Percentiles rank a stretch among this genome's conserved stretches.
phyloP scores from a whole-genome alignment of 176 grass and related monocot genomes.

The Cymbopogon citratus region DNA sequence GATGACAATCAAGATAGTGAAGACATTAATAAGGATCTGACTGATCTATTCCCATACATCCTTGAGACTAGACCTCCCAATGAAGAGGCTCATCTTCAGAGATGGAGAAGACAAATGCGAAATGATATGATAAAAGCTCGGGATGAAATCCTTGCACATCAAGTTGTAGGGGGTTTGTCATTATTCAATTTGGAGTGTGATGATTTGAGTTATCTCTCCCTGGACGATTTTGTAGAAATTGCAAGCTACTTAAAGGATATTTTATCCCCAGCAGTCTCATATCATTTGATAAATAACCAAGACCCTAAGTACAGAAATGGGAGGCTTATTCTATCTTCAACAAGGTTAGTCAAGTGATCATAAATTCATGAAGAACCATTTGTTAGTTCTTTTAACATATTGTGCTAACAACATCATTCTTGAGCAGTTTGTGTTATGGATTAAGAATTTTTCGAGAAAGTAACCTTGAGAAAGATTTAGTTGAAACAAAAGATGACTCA shows the following conservation, averaged over 20 bases:
- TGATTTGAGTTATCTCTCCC: conserved; percentile 63
- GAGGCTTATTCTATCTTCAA: conserved; percentile 75
- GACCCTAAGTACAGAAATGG: conserved; percentile 73
- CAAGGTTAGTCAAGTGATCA: conserved; percentile 46
- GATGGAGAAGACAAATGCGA: conserved; percentile 70
- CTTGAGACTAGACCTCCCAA: conserved; percentile 62
- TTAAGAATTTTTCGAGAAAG: conserved; percentile 77
- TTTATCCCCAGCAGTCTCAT: conserved; percentile 67
- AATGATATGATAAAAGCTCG: conserved; percentile 43
- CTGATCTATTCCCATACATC: conserved; percentile 66
- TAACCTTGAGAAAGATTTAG: conserved; percentile 48
- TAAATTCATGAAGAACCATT: background rate
- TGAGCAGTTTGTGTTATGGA: conserved; percentile 65
- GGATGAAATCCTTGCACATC: conserved; percentile 35
- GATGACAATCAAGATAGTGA: conserved; percentile 31
- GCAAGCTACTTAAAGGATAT: conserved; percentile 53
- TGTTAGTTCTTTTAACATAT: background rate
- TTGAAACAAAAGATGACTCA: conserved; percentile 58
- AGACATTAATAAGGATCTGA: conserved; percentile 42
- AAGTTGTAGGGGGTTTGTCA: conserved; percentile 48
- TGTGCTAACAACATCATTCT: conserved; percentile 21
- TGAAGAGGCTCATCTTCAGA: conserved; percentile 45
- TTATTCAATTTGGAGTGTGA: conserved; percentile 64
- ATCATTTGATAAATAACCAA: conserved; percentile 78
- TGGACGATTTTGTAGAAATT: conserved; percentile 40